Evolutionary conservation across 2,329 filamentous ascomycete species (phyloP).

Genomic region (Aspergillus udagawae): DNA sequence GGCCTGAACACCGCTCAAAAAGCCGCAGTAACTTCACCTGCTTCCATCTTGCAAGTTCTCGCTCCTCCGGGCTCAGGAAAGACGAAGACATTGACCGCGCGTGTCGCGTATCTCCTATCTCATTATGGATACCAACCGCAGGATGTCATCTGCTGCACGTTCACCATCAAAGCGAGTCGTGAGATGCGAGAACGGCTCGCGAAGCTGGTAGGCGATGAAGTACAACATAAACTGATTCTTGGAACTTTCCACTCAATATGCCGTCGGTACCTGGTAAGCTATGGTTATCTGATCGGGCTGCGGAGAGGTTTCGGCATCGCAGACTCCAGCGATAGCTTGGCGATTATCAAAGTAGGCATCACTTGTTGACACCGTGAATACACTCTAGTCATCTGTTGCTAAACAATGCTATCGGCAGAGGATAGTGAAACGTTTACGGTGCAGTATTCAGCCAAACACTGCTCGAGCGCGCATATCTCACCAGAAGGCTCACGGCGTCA

Average conservation of each 20-base stretch:
- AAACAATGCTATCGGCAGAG: slow-evolving; percentile 41
- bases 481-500: slow-evolving; percentile 55
- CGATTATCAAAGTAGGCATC: slow-evolving; percentile 60
- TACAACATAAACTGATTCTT: slow-evolving; percentile 73
- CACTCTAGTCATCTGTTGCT: slow-evolving; percentile 4
- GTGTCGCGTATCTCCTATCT: slow-evolving; percentile 82
- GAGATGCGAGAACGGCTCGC: slow-evolving; percentile 92
- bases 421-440: slow-evolving; percentile 70
- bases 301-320: slow-evolving; percentile 84
- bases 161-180: slow-evolving; percentile 88
- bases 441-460: slow-evolving; percentile 64
- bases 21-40: slow-evolving; percentile 60
- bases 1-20: slow-evolving; percentile 63
- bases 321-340: slow-evolving; percentile 73
- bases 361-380: not conserved
- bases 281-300: slow-evolving; percentile 80
- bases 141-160: slow-evolving; percentile 92
- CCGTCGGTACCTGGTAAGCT: slow-evolving; percentile 74
- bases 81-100: slow-evolving; percentile 89
- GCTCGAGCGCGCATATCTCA: slow-evolving; percentile 72
- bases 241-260: slow-evolving; percentile 96
- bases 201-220: slow-evolving; percentile 70
- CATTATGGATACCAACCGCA: slow-evolving; percentile 69
- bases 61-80: slow-evolving; percentile 73
- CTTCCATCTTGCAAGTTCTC: slow-evolving; percentile 58